phyloP scores from a whole-genome alignment of 2,329 filamentous ascomycete genomes.

The Neobulgaria alba region DNA sequence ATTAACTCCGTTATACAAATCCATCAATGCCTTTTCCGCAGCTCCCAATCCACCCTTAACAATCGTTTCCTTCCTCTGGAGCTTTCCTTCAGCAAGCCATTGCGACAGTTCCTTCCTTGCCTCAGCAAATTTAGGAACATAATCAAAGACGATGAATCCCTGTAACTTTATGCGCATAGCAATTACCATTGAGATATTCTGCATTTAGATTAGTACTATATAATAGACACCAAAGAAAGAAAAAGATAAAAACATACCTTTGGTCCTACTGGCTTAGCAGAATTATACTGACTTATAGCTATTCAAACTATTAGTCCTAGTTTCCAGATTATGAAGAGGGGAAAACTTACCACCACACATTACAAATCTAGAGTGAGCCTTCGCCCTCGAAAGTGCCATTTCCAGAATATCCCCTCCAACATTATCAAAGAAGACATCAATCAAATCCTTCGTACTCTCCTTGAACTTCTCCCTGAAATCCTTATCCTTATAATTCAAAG shows the following conservation, averaged over 20 bases:
- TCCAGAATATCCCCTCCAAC: slow-evolving; percentile 66
- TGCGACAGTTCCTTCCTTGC: slow-evolving; percentile 53
- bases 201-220: slow-evolving; percentile 8
- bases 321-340: background rate
- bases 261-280: slow-evolving; percentile 44
- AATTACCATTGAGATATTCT: slow-evolving; percentile 44
- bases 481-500: slow-evolving; percentile 59
- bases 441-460: slow-evolving; percentile 49
- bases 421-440: slow-evolving; percentile 68
- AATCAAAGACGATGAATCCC: slow-evolving; percentile 70
- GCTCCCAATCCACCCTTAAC: slow-evolving; percentile 57
- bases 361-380: slow-evolving; percentile 53
- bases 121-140: slow-evolving; percentile 43
- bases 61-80: slow-evolving; percentile 64
- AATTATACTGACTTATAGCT: slow-evolving; percentile 61
- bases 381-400: slow-evolving; percentile 54
- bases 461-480: slow-evolving; percentile 53
- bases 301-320: background rate
- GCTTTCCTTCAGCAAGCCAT: slow-evolving; percentile 64
- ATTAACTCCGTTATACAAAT: slow-evolving; percentile 61
- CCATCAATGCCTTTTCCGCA: slow-evolving; percentile 54
- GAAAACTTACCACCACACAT: slow-evolving; percentile 50
- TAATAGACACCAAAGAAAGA: background rate
- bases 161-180: slow-evolving; percentile 46
- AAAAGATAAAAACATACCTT: slow-evolving; percentile 29